These are phyloP conservation scores for Hypoxylon sp. DNA, from an alignment of 2,329 filamentous ascomycete genomes.

Conservation along the genomic window DNA sequence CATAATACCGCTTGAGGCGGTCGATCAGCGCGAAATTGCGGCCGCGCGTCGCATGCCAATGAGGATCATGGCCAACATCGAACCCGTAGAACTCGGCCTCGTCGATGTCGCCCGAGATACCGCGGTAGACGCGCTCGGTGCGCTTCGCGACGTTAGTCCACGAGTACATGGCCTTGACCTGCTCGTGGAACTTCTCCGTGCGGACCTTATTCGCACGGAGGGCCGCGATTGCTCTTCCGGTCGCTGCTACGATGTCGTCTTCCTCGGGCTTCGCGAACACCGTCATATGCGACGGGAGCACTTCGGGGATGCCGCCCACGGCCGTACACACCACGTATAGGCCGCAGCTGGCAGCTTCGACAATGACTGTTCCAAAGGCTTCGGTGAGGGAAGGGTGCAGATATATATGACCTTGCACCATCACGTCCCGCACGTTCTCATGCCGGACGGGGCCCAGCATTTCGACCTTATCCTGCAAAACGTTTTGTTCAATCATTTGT, in stretches of 20 bases:
- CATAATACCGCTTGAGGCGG: slow-evolving; percentile 94
- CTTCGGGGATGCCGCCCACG: slow-evolving; percentile 96
- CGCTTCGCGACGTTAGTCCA: slow-evolving; percentile 96
- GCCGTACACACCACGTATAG: slow-evolving; percentile 97
- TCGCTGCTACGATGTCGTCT: slow-evolving; percentile 91
- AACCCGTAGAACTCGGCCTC: slow-evolving; percentile 92
- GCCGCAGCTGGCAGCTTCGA: slow-evolving; percentile 95
- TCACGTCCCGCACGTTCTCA: slow-evolving; percentile 96
- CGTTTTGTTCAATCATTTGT: slow-evolving; percentile 96
- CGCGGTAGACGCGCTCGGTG: slow-evolving; percentile 95
- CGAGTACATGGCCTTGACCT: slow-evolving; percentile 98
- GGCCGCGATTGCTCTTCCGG: slow-evolving; percentile 88
- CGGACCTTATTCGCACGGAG: slow-evolving; percentile 88
- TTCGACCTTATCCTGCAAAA: slow-evolving; percentile 92
- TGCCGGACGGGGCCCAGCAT: slow-evolving; percentile 93
- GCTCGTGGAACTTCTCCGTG: slow-evolving; percentile 94
- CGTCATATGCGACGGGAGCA: slow-evolving; percentile 96
- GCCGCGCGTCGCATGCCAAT: slow-evolving; percentile 79
- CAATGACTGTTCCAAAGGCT: slow-evolving; percentile 97
- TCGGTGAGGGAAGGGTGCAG: slow-evolving; percentile 95
- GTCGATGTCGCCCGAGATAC: slow-evolving; percentile 87
- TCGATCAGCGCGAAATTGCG: slow-evolving; percentile 94
- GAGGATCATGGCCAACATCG: slow-evolving; percentile 72
- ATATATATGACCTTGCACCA: slow-evolving; percentile 97
- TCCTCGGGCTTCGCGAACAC: slow-evolving; percentile 97